Evolutionary conservation across 192 early-diverging fungal species (phyloP).

Genomic region (Spinellus fusiger): DNA sequence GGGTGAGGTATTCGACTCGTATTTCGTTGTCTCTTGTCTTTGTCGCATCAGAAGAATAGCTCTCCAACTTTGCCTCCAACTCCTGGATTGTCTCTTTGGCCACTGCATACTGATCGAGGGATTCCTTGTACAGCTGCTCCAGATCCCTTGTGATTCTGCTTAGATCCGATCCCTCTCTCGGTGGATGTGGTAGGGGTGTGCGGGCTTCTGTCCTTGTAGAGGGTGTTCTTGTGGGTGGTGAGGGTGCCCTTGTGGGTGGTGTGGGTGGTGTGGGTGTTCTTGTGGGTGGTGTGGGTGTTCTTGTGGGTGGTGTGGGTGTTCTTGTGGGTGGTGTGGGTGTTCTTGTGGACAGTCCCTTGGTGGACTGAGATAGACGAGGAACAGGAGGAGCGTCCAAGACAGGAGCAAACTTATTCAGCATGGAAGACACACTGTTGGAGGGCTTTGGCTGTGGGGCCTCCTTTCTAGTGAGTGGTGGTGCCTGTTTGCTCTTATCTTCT

Average conservation of each 20-base stretch:
- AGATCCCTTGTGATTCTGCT: constrained; percentile 11
- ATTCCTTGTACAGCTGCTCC: not conserved
- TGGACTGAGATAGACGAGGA: not conserved
- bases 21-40: constrained; percentile 26
- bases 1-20: constrained; percentile 22
- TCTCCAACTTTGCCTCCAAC: constrained; percentile 17
- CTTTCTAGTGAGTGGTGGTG: not conserved
- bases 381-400: not conserved
- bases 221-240: not conserved
- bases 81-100: constrained; percentile 5
- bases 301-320: not conserved
- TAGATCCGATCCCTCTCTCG: not conserved
- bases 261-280: not conserved
- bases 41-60: constrained; percentile 6
- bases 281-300: not conserved
- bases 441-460: not conserved
- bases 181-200: not conserved
- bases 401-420: not conserved
- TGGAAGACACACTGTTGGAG: not conserved
- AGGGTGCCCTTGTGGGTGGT: not conserved
- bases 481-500: not conserved
- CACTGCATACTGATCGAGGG: not conserved
- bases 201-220: not conserved
- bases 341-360: not conserved
- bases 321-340: too few relatives aligned